phyloP scores from a whole-genome alignment of 2,329 filamentous ascomycete species.

The Colletotrichum sp. region DNA sequence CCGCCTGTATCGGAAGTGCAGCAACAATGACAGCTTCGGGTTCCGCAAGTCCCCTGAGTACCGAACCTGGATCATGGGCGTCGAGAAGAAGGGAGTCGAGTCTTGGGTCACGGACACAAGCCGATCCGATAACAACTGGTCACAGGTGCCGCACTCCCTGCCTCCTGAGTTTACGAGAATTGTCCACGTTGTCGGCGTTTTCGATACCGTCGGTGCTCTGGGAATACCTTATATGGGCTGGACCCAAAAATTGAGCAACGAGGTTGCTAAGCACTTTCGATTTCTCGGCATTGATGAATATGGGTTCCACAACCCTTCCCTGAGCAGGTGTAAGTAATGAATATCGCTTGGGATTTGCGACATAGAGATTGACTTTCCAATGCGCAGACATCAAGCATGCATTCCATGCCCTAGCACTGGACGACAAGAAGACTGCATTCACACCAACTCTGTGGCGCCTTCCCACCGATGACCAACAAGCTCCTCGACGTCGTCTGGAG shows the following conservation, averaged over 20 bases:
- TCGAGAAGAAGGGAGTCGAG: background rate
- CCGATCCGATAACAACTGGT: background rate
- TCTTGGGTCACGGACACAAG: background rate
- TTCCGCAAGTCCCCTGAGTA: background rate
- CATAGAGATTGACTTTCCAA: accelerated
- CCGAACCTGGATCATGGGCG: background rate
- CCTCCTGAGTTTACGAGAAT: background rate
- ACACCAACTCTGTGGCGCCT: background rate
- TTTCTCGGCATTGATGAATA: background rate
- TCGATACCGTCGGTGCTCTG: conserved; percentile 17
- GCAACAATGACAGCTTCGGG: background rate
- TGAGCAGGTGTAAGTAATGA: conserved; percentile 3
- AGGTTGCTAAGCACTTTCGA: accelerated
- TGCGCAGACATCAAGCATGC: background rate
- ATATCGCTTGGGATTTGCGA: too few species aligned
- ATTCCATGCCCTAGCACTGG: background rate
- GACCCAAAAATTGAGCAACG: background rate
- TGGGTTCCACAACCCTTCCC: background rate
- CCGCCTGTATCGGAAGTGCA: background rate
- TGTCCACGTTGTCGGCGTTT: conserved; percentile 6
- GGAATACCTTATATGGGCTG: background rate
- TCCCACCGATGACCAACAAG: background rate
- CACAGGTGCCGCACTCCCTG: background rate
- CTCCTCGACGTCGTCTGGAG: background rate
- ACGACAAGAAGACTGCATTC: background rate